Percentiles rank a stretch among this genome's conserved stretches.
Conservation (phyloP, 2,329 filamentous ascomycete genomes). For the Arthrinium puccinioides region DNA sequence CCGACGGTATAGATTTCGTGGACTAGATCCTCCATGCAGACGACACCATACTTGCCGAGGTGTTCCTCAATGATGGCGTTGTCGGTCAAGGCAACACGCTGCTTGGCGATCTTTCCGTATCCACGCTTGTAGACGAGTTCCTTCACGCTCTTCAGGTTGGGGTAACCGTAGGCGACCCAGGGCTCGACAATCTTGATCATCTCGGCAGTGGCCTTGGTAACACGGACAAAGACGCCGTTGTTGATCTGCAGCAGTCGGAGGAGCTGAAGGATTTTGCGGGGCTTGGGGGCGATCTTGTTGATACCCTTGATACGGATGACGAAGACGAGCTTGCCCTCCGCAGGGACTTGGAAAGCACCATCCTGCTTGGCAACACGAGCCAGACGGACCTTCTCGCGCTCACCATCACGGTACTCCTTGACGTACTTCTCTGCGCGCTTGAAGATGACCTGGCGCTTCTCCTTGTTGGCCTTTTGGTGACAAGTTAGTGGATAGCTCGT, state of each 20-base stretch:
- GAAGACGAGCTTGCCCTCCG: slow-evolving; percentile 95
- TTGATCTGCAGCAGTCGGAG: slow-evolving; percentile 99
- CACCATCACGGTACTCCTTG: slow-evolving; percentile 96
- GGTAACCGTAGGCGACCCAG: slow-evolving; percentile 98
- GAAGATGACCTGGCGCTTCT: slow-evolving; percentile 98
- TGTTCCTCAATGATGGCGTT: slow-evolving; percentile 95
- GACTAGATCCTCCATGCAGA: slow-evolving; percentile 98
- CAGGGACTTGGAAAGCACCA: slow-evolving; percentile 89
- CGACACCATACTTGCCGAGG: slow-evolving; percentile 97
- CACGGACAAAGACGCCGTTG: slow-evolving; percentile 96
- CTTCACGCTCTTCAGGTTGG: slow-evolving; percentile 98
- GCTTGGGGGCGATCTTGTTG: slow-evolving; percentile 99
- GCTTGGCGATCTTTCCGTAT: slow-evolving; percentile 98
- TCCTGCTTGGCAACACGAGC: slow-evolving; percentile 82
- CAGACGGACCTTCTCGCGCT: slow-evolving; percentile 98
- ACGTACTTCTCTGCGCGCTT: slow-evolving; percentile 99
- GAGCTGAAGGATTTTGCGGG: slow-evolving; percentile 99
- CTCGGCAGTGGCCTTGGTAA: slow-evolving; percentile 96
- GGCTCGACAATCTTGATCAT: slow-evolving; percentile 99
- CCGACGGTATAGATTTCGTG: slow-evolving; percentile 99
- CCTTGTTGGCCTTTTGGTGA: slow-evolving; percentile 97
- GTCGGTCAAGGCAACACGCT: slow-evolving; percentile 93
- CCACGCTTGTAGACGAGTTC: slow-evolving; percentile 99
- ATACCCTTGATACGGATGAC: slow-evolving; percentile 99
- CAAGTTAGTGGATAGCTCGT: too few species aligned